Evolutionary conservation across 345 rosid species (phyloP).

Genomic region (Brassica rapa): DNA sequence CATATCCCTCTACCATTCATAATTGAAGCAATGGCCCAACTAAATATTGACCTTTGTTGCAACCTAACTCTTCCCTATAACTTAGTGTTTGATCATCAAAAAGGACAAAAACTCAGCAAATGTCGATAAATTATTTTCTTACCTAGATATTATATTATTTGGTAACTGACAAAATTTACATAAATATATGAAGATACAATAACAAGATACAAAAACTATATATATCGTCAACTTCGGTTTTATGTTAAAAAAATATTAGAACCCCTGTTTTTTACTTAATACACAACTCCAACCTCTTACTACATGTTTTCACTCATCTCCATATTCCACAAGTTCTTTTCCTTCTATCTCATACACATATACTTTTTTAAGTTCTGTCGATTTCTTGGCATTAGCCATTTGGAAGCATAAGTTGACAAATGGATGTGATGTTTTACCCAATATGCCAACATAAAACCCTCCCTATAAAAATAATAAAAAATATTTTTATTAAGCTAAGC

Average conservation of each 20-base stretch:
- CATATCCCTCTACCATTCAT: conserved; percentile 23
- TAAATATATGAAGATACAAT: background rate
- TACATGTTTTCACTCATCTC: background rate
- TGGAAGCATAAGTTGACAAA: conserved; percentile 27
- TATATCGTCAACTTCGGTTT: background rate
- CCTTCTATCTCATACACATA: background rate
- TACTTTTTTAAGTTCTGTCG: background rate
- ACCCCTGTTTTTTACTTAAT: background rate
- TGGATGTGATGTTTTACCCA: conserved; percentile 28
- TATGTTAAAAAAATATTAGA: background rate
- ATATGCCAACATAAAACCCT: conserved; percentile 7
- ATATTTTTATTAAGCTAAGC: background rate
- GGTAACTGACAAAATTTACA: background rate
- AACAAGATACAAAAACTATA: background rate
- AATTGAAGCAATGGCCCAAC: conserved; percentile 33
- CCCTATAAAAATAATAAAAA: background rate
- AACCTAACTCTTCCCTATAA: conserved; percentile 30
- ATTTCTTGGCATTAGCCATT: conserved; percentile 24
- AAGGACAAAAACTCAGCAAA: conserved; percentile 1
- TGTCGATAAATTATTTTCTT: background rate
- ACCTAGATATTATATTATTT: background rate
- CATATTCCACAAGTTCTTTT: conserved; percentile 6
- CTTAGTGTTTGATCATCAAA: conserved; percentile 25
- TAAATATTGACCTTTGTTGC: conserved; percentile 32
- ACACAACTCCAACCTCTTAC: background rate